Evolutionary conservation across 495 filamentous ascomycete genomes (phyloP), one percentile per base, ranked within the genome.

Genomic region (Penicillium goetzii): DNA sequence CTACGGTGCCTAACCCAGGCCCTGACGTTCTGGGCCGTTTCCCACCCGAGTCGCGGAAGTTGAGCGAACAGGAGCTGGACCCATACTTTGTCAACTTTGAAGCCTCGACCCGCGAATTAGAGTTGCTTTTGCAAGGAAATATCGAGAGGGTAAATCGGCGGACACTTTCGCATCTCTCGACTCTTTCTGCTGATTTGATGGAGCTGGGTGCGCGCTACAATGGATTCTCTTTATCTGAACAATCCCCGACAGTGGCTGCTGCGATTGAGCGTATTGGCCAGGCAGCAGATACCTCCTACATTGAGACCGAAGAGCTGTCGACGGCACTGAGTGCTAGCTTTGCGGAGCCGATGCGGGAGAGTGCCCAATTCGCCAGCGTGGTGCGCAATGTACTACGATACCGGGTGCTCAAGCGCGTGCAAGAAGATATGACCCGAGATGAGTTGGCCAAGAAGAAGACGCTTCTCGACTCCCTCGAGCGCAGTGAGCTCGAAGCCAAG

Each of bases 341-440:
- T 75, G 94, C 95, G 0, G 95, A 99, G 69, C 95, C 95, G 4
- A 96, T 99, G 90, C 85, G 95, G 36, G 95, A 99, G 75, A 96
- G 90, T 65, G 95, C 95, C 17, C 95, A 99, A 70, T 98, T 99
- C 71, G 95, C 95, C 0, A 92, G 95, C 25, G 90, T 99, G 0
- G 95, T 99, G 12, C 86, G 95, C 19, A 89, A 80, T 58, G 93
- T 98, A 26, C 77, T 99, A 19, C 84, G 92, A 43, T 99, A 96
- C 68, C 80, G 95, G 10, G 88, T 97, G 2, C 76, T 98, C 43
- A 99, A 99, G 77, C 85, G 95, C 19, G 89, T 97, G 23, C 95
- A 99, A 66, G 91, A 98, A 73, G 95, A 99, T 62, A 96, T 97
- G 93, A 97, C 93, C 2, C 87, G 87, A 33, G 96, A 97, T 55